Percentiles rank a stretch among this genome's conserved stretches.
phyloP scores from a whole-genome alignment of 495 filamentous ascomycete species.

The Neurospora cerealis region DNA sequence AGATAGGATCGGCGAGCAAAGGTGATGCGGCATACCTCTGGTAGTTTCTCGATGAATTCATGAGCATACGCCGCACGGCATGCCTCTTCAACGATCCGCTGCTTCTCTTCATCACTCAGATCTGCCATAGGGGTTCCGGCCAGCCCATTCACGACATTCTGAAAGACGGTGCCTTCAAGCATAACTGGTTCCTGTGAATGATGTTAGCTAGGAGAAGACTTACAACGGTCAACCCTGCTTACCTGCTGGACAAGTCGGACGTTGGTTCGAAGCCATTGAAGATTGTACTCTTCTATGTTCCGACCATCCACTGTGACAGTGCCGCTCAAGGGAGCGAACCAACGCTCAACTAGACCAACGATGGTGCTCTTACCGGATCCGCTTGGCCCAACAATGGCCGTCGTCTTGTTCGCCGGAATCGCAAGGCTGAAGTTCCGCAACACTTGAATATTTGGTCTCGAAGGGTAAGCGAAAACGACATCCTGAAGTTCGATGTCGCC shows the following conservation, averaged over 20 bases:
- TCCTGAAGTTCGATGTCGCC: conserved; percentile 45
- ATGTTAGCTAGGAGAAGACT: neutral
- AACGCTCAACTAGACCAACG: conserved; percentile 77
- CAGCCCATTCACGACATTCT: conserved; percentile 53
- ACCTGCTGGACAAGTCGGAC: conserved; percentile 56
- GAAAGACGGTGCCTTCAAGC: conserved; percentile 58
- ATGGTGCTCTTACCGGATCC: conserved; percentile 81
- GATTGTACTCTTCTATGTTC: conserved; percentile 41
- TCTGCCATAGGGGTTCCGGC: conserved; percentile 44
- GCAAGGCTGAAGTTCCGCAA: conserved; percentile 39
- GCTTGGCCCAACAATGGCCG: conserved; percentile 71
- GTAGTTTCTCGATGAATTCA: conserved; percentile 45
- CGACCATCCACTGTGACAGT: conserved; percentile 43
- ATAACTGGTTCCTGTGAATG: conserved; percentile 48
- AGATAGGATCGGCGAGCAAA: neutral
- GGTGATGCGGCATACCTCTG: conserved; percentile 21
- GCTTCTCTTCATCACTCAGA: conserved; percentile 37
- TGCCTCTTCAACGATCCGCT: conserved; percentile 42
- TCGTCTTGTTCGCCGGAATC: conserved; percentile 67
- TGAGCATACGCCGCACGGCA: conserved; percentile 46
- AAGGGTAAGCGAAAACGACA: conserved; percentile 55
- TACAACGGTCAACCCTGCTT: neutral
- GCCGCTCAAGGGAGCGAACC: conserved; percentile 60
- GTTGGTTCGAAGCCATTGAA: conserved; percentile 55
- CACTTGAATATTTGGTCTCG: conserved; percentile 49